Base-by-base conservation (phyloP, 805 yeast genomes). In the Naumovozyma baii region DNA sequence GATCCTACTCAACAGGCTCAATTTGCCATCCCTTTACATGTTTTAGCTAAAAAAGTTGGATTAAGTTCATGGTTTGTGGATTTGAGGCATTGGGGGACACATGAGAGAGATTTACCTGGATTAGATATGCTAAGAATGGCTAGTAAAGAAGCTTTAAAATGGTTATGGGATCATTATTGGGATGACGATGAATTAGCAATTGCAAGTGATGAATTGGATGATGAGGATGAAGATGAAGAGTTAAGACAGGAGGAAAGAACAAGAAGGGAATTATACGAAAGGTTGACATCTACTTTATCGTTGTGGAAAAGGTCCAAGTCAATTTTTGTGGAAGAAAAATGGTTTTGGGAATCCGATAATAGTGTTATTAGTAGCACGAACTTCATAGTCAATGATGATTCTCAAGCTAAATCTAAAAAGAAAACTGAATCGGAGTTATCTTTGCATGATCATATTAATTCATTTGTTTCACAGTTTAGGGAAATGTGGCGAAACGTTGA, bases 11-110 rank as follows among this genome's bases (percentile, higher is more conserved):
- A 92, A 59, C 83, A 79, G 50, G 74, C 87, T 1, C 73, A 70
- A 33, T 80, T 64, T 54, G 96, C 95, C 0, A 73, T 82, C 13
- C 88, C 96, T 4, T 63, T 92, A 49, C 81, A 82, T 45, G 69
- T 70, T 4, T 61, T 92, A 18, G 97, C 97, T 0, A 71, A 66
- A 39, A 70, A 72, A 33, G 61, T 84, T 17, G 72, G 74, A 1
- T 64, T 92, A 18, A 95, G 97, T 0, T 68, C 79, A 25, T 73
- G 73, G 52, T 86, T 92, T 59, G 98, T 92, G 1, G 98, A 92
- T 53, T 55, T 86, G 22, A 69, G 98, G 40, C 97, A 92, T 59
- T 73, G 76, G 51, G 88, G 94, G 3, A 90, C 98, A 0, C 98
- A 92, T 59, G 97, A 90, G 51, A 65, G 68, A 14, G 62, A 59